A percentile compares a stretch with the other conserved stretches of the same genome.
These are phyloP conservation scores for Volvox reticuliferus DNA, from an alignment of 139 green algal species.

Conservation along the genomic window DNA sequence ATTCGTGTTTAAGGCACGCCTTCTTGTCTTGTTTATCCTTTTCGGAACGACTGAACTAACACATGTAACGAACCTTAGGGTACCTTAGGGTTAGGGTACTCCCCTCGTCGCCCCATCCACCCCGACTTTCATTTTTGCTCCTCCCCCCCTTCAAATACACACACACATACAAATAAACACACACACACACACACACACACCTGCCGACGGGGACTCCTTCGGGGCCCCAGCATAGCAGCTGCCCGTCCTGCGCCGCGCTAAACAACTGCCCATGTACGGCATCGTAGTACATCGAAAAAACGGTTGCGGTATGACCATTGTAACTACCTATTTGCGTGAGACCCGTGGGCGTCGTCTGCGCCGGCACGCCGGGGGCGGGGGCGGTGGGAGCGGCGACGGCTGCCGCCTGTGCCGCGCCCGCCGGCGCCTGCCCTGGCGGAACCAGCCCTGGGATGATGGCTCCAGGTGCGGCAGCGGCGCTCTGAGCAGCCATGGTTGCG, in stretches of 20 bases:
- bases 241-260: constrained; percentile 35
- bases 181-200: neutral
- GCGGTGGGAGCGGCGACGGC: neutral
- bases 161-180: too few species aligned
- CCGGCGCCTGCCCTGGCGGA: neutral
- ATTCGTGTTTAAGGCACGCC: too few species aligned
- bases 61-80: too few species aligned
- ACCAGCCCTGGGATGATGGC: neutral
- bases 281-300: constrained; percentile 68
- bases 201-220: neutral
- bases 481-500: neutral
- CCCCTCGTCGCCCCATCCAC: too few species aligned
- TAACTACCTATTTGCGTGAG: constrained; percentile 45
- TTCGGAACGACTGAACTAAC: too few species aligned
- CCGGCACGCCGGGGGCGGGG: neutral
- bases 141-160: too few species aligned
- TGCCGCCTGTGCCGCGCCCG: neutral
- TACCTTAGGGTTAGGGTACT: too few species aligned
- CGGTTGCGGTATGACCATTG: constrained; percentile 45
- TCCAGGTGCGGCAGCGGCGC: neutral
- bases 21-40: too few species aligned
- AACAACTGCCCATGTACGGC: constrained; percentile 53
- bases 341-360: neutral
- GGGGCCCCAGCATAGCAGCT: constrained; percentile 1
- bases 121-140: too few species aligned